Evolutionary conservation across 176 grass and related monocot genomes (phyloP).

Genomic region (Avena eriantha): DNA sequence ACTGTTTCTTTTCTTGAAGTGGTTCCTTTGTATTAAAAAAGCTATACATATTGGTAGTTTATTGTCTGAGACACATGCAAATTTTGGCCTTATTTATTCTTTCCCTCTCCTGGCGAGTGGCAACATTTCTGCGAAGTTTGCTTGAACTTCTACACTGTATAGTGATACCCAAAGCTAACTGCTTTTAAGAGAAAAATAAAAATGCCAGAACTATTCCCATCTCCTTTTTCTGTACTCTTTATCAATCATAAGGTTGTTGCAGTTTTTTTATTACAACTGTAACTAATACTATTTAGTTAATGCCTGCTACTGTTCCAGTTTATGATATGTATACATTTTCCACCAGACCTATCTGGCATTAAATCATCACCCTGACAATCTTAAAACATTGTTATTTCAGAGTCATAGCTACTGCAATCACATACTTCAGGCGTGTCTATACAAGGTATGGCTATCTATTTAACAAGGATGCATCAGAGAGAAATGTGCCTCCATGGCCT

Average conservation of each 20-base stretch:
- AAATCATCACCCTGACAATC: conserved; percentile 11
- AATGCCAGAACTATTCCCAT: not conserved
- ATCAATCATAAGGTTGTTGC: conserved; percentile 8
- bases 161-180: not conserved
- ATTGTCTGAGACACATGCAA: not conserved
- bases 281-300: not conserved
- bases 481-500: not conserved
- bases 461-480: not conserved
- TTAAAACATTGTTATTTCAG: conserved; percentile 63
- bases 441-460: conserved; percentile 78
- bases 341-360: conserved; percentile 16
- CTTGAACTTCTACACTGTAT: not conserved
- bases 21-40: not conserved
- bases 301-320: not conserved
- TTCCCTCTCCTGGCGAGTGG: not conserved
- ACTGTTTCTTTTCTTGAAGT: not conserved
- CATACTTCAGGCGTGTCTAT: conserved; percentile 96
- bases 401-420: conserved; percentile 92
- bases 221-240: not conserved
- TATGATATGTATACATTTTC: conserved; percentile 4
- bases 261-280: no score
- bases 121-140: not conserved
- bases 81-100: not conserved
- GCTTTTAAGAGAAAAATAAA: conserved; percentile 17
- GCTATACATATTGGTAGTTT: not conserved